These are phyloP conservation scores for Neurospora sublineolata DNA, from an alignment of 495 filamentous ascomycete species.

Conservation along the genomic window DNA sequence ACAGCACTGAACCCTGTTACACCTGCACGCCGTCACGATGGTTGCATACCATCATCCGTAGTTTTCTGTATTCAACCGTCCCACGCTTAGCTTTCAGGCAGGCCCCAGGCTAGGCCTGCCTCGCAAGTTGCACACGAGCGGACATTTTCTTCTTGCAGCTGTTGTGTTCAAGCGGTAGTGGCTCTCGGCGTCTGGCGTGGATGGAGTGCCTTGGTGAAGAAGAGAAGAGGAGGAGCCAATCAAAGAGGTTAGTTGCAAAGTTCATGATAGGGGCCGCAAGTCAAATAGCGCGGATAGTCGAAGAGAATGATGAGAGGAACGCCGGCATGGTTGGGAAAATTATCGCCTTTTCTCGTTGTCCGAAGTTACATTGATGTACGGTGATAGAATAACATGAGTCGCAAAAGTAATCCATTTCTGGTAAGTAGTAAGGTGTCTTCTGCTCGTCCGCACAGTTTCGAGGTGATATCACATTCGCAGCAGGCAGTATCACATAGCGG, in stretches of 20 bases:
- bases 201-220: not conserved
- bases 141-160: not conserved
- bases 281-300: not conserved
- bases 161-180: not conserved
- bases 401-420: not conserved
- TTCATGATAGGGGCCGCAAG: not conserved
- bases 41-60: not conserved
- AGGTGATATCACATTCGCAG: not conserved
- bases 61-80: not conserved
- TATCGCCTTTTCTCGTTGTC: not conserved
- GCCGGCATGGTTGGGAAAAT: not conserved
- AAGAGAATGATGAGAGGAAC: not conserved
- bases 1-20: not conserved
- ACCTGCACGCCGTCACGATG: not conserved
- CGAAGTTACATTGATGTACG: not conserved
- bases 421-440: not conserved
- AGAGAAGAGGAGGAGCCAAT: not conserved
- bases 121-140: not conserved
- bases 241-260: not conserved
- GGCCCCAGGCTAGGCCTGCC: not conserved
- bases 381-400: not conserved
- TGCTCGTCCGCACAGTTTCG: not conserved
- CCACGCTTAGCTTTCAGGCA: not conserved
- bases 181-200: not conserved
- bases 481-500: not conserved